These are phyloP conservation scores for Fragilaria crotonensis DNA, from an alignment of 108 stramenopile genomes.

Conservation along the genomic window DNA sequence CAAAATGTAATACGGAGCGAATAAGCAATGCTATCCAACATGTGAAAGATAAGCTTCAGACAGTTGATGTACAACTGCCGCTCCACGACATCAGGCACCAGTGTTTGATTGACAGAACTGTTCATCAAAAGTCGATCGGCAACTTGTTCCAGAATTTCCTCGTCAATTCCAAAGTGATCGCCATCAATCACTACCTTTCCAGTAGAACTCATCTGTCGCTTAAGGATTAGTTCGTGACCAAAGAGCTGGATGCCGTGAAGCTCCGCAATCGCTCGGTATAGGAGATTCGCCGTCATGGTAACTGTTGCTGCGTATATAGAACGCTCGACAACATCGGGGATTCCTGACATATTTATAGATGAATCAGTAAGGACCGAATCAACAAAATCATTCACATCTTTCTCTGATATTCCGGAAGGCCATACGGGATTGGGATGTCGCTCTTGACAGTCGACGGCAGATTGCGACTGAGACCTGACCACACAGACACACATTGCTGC, in stretches of 20 bases:
- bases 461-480: no score
- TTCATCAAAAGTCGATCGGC: conserved; percentile 23
- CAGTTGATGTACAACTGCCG: conserved; percentile 25
- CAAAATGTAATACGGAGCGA: neutral
- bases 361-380: neutral
- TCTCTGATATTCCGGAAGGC: conserved; percentile 1
- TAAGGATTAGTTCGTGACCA: neutral
- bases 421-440: conserved; percentile 9
- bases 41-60: conserved; percentile 29
- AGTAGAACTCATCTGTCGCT: neutral
- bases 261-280: conserved; percentile 4
- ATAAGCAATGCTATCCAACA: conserved; percentile 1
- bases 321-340: conserved; percentile 12
- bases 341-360: conserved; percentile 3
- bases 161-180: conserved; percentile 10
- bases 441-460: no score
- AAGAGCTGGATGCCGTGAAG: conserved; percentile 6
- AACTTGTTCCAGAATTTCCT: conserved; percentile 19
- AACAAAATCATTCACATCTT: neutral
- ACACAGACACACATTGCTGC: no score
- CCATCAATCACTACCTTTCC: neutral
- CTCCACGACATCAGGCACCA: conserved; percentile 31
- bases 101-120: conserved; percentile 19
- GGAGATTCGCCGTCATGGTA: conserved; percentile 9
- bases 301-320: conserved; percentile 8